These are phyloP conservation scores for Neurospora tetraspora DNA, from an alignment of 495 filamentous ascomycete species.

Conservation along the genomic window DNA sequence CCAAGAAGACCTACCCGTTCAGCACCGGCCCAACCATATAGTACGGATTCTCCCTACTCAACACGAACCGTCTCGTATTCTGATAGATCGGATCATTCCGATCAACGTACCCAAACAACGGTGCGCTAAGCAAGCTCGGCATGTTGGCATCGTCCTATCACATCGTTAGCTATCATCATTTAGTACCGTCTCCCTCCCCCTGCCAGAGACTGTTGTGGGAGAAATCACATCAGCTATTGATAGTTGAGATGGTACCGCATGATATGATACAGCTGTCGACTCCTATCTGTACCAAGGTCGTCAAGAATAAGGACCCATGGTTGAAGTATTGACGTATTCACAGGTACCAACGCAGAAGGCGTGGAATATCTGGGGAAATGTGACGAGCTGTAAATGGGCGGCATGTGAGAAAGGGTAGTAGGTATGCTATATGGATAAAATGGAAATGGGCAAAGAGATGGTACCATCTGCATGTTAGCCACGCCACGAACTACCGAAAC, in stretches of 20 bases:
- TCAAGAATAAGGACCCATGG: background rate
- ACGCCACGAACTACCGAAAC: background rate
- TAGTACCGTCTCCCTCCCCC: background rate
- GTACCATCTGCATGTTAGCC: background rate
- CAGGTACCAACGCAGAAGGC: background rate
- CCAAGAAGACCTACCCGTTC: slow-evolving; percentile 35
- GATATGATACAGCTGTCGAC: no score
- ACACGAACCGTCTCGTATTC: slow-evolving; percentile 44
- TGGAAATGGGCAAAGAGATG: background rate
- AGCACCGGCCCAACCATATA: slow-evolving; percentile 48
- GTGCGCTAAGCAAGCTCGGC: slow-evolving; percentile 45
- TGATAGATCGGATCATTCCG: slow-evolving; percentile 39
- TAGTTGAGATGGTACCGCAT: background rate
- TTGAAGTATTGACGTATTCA: background rate
- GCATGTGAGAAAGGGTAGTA: background rate
- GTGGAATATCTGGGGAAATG: background rate
- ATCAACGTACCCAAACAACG: slow-evolving; percentile 44
- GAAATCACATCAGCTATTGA: background rate
- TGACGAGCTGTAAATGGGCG: background rate
- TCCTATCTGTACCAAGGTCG: background rate
- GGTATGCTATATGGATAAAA: background rate
- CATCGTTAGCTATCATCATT: background rate
- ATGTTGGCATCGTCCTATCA: slow-evolving; percentile 51
- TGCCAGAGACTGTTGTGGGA: background rate
- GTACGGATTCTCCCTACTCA: slow-evolving; percentile 48